Conservation (phyloP, 768 basidiomycete genomes). For the Heimioporus sp. region DNA sequence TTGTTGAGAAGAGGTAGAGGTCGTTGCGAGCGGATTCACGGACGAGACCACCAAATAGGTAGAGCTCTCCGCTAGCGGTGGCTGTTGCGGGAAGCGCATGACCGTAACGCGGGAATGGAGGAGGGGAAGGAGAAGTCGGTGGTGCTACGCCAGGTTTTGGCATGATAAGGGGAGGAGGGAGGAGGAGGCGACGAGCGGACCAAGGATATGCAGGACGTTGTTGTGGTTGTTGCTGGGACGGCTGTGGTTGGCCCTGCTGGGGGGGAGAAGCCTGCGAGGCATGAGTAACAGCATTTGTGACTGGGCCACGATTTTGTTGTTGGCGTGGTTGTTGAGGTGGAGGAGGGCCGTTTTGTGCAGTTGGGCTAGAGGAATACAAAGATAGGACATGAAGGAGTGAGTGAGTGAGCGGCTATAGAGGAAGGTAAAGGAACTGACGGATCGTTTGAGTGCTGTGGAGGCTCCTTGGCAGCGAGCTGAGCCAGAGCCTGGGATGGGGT, state of each 20-base stretch:
- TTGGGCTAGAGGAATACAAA: conserved; percentile 4
- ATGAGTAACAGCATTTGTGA: conserved; percentile 28
- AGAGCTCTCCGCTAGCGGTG: conserved; percentile 83
- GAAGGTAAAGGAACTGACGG: conserved; percentile 31
- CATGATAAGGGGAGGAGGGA: conserved; percentile 65
- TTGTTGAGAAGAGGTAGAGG: conserved; percentile 84
- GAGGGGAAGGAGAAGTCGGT: conserved; percentile 71
- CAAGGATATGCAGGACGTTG: conserved; percentile 76
- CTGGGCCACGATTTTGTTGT: conserved; percentile 35
- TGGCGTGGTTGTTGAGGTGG: conserved; percentile 36
- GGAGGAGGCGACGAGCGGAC: conserved; percentile 70
- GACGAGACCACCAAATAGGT: conserved; percentile 96
- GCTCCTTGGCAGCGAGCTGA: conserved; percentile 43
- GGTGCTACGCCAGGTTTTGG: conserved; percentile 62
- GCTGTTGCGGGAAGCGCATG: conserved; percentile 84
- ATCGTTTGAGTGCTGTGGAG: conserved; percentile 31
- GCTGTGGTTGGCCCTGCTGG: conserved; percentile 32
- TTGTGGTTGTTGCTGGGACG: conserved; percentile 30
- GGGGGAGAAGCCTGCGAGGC: conserved; percentile 31
- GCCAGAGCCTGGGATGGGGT: conserved; percentile 68
- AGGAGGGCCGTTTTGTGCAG: conserved; percentile 22
- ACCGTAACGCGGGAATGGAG: conserved; percentile 95
- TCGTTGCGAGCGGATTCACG: conserved; percentile 89
- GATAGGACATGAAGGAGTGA: not conserved
- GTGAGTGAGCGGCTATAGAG: conserved; percentile 1